Conservation (phyloP, 2,329 filamentous ascomycete species). For the Curvularia hawaiiensis region DNA sequence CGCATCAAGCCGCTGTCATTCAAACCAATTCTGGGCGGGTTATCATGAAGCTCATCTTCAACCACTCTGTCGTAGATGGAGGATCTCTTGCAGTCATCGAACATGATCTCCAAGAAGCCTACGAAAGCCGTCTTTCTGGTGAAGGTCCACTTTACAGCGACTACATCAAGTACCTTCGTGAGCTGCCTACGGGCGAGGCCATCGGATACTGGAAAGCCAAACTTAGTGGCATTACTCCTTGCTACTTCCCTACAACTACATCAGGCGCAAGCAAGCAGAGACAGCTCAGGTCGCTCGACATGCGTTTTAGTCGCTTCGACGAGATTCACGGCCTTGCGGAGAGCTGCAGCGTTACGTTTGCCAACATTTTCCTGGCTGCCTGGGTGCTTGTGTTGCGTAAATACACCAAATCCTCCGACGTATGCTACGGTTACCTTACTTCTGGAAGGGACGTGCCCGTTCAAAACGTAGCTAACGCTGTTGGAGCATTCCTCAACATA, state of each 20-base stretch:
- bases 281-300: slow-evolving; percentile 33
- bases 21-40: slow-evolving; percentile 36
- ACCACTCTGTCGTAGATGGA: slow-evolving; percentile 44
- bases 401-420: slow-evolving; percentile 38
- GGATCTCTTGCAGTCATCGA: slow-evolving; percentile 39
- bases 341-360: slow-evolving; percentile 34
- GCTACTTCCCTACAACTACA: slow-evolving; percentile 39
- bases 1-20: slow-evolving; percentile 40
- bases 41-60: slow-evolving; percentile 44
- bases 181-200: slow-evolving; percentile 25
- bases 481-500: slow-evolving; percentile 55
- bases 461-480: slow-evolving; percentile 52
- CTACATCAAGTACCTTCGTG: slow-evolving; percentile 42
- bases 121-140: slow-evolving; percentile 30
- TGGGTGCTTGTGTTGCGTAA: slow-evolving; percentile 41
- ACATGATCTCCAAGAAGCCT: slow-evolving; percentile 39
- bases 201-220: slow-evolving; percentile 41
- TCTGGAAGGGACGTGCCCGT: slow-evolving; percentile 53
- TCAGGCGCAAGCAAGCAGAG: slow-evolving; percentile 31
- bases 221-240: slow-evolving; percentile 37
- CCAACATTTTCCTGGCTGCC: slow-evolving; percentile 40
- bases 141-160: slow-evolving; percentile 42
- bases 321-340: slow-evolving; percentile 40
- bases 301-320: slow-evolving; percentile 37
- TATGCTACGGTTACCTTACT: slow-evolving; percentile 47